Percentiles rank a stretch among this genome's conserved stretches.
Conservation (phyloP, 2,329 filamentous ascomycete species). For the Colletotrichum musae region DNA sequence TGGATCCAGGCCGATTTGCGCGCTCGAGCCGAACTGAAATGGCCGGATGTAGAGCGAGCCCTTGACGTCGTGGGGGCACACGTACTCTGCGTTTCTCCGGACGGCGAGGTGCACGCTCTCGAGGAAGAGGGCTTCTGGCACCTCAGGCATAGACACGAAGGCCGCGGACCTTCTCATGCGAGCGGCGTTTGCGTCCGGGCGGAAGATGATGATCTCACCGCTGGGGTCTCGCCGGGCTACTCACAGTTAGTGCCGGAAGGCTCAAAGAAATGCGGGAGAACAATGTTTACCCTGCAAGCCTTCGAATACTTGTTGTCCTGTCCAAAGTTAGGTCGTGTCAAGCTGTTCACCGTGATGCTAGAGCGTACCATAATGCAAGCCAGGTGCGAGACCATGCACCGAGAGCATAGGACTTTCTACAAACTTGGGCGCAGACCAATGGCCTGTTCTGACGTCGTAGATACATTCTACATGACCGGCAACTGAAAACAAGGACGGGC, state of each 20-base stretch:
- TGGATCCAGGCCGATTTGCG: slow-evolving; percentile 15
- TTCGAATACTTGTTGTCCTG: slow-evolving; percentile 25
- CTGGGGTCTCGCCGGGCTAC: slow-evolving; percentile 4
- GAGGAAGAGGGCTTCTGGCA: slow-evolving; percentile 72
- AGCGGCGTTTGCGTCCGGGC: neutral
- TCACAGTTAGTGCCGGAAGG: neutral
- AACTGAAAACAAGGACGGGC: neutral
- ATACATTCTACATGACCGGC: slow-evolving; percentile 20
- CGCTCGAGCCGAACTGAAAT: slow-evolving; percentile 68
- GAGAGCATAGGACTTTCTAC: slow-evolving; percentile 7
- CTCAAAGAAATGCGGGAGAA: too few species aligned
- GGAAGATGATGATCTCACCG: slow-evolving; percentile 17
- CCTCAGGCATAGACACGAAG: slow-evolving; percentile 71
- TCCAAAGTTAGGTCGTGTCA: neutral
- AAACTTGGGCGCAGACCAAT: slow-evolving; percentile 11
- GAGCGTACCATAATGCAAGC: slow-evolving; percentile 18
- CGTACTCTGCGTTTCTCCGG: slow-evolving; percentile 75
- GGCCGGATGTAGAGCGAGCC: slow-evolving; percentile 79
- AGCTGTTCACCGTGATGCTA: neutral
- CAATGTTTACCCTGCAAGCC: slow-evolving; percentile 10
- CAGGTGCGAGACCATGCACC: slow-evolving; percentile 13
- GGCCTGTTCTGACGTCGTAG: neutral
- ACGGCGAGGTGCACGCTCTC: slow-evolving; percentile 73
- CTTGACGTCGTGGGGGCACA: slow-evolving; percentile 74
- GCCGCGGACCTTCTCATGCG: slow-evolving; percentile 17